Conservation (phyloP, 1,139 yeast genomes). For the Debaryomyces sp. region DNA sequence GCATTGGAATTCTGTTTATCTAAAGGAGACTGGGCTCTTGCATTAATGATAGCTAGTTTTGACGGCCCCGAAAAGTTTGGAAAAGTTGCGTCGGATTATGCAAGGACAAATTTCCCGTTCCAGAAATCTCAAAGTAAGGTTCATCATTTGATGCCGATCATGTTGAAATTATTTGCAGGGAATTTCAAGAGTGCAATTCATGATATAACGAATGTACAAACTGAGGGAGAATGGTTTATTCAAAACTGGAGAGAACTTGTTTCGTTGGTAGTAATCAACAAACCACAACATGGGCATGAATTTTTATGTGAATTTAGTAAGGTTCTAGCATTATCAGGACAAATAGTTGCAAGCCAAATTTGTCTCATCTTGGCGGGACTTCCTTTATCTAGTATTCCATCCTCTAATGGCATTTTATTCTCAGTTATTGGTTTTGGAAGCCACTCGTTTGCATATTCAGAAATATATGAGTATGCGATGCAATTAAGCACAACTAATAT, state of each 20-base stretch:
- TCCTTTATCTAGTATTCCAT: slow-evolving; percentile 37
- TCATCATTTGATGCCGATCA: slow-evolving; percentile 58
- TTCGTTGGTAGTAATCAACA: slow-evolving; percentile 47
- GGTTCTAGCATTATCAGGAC: slow-evolving; percentile 41
- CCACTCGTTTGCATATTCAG: slow-evolving; percentile 57
- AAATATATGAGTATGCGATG: slow-evolving; percentile 68
- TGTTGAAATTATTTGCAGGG: slow-evolving; percentile 69
- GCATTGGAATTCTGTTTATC: slow-evolving; percentile 68
- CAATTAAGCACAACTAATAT: slow-evolving; percentile 24
- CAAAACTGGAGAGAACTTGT: slow-evolving; percentile 55
- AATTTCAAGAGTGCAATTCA: slow-evolving; percentile 56
- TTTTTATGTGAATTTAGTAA: slow-evolving; percentile 60
- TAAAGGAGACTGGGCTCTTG: slow-evolving; percentile 76
- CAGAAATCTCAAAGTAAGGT: slow-evolving; percentile 47
- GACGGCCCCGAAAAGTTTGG: slow-evolving; percentile 66
- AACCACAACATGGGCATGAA: slow-evolving; percentile 33
- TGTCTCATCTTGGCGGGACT: slow-evolving; percentile 53
- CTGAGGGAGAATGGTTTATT: slow-evolving; percentile 53
- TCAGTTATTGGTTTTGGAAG: slow-evolving; percentile 15
- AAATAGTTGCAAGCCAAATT: slow-evolving; percentile 42
- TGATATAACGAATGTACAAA: slow-evolving; percentile 43
- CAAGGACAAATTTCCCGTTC: slow-evolving; percentile 38
- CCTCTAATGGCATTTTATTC: slow-evolving; percentile 27
- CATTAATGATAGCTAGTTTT: slow-evolving; percentile 69
- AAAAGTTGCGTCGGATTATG: slow-evolving; percentile 52